phyloP scores from a whole-genome alignment of 176 grass and related monocot genomes.

The Melocanna baccifera region DNA sequence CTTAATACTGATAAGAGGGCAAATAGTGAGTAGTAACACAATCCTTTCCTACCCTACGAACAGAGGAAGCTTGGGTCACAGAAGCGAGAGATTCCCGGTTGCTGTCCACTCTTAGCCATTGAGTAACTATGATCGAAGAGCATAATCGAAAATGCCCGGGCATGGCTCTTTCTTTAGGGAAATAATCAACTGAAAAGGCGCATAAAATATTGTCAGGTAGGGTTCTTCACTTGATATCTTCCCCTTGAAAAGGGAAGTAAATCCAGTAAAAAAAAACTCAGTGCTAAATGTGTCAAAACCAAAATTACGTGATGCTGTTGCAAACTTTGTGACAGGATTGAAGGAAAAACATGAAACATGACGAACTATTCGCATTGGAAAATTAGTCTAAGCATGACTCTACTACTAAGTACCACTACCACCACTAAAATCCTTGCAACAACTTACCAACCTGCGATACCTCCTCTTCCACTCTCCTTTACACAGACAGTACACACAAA shows the following conservation, averaged over 20 bases:
- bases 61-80: not conserved
- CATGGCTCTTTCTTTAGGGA: not conserved
- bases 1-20: too few species aligned
- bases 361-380: not conserved
- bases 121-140: not conserved
- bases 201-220: not conserved
- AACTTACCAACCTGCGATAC: slow-evolving; percentile 15
- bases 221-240: not conserved
- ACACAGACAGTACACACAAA: not conserved
- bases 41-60: not conserved
- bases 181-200: not conserved
- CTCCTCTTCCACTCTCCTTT: not conserved
- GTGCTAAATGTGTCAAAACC: not conserved
- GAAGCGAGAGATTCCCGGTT: not conserved
- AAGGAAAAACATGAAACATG: slow-evolving; percentile 22
- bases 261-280: not conserved
- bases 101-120: not conserved
- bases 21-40: not conserved
- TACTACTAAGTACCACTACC: not conserved
- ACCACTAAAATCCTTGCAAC: slow-evolving; percentile 2
- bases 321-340: slow-evolving; percentile 17
- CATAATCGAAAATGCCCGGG: too few species aligned
- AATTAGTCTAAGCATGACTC: not conserved
- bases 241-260: not conserved
- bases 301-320: slow-evolving; percentile 29